Evolutionary conservation across 345 rosid genomes (phyloP).

Genomic region (Bretschneidera sinensis): DNA sequence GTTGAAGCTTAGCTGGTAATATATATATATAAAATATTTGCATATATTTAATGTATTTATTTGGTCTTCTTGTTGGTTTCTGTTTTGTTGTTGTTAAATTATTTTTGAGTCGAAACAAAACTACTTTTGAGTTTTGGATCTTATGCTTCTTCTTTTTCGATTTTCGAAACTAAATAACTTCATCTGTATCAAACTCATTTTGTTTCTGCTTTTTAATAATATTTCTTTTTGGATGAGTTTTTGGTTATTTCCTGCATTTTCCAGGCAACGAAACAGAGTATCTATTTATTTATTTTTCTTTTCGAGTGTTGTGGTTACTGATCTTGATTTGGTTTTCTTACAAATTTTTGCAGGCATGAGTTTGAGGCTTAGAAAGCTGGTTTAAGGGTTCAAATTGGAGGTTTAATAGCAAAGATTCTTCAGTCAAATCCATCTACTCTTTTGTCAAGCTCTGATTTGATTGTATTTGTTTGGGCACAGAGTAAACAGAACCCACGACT

Average conservation of each 20-base stretch:
- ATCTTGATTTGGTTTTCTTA: slow-evolving; percentile 8
- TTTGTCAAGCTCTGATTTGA: slow-evolving; percentile 16
- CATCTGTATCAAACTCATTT: neutral
- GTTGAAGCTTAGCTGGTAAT: slow-evolving; percentile 25
- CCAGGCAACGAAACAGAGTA: slow-evolving; percentile 10
- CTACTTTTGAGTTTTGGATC: slow-evolving; percentile 2
- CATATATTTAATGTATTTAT: neutral
- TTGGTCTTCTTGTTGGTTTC: slow-evolving; percentile 17
- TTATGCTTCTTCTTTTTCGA: neutral
- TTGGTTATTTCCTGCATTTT: slow-evolving; percentile 15
- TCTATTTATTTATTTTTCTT: neutral
- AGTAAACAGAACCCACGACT: slow-evolving; percentile 14
- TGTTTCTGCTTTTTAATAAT: neutral
- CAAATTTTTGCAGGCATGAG: slow-evolving; percentile 22
- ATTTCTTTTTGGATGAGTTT: slow-evolving; percentile 7
- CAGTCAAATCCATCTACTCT: slow-evolving; percentile 22
- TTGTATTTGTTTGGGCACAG: slow-evolving; percentile 22
- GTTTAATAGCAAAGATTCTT: slow-evolving; percentile 9
- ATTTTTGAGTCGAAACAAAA: slow-evolving; percentile 2
- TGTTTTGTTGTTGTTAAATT: slow-evolving; percentile 19
- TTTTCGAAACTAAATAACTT: neutral
- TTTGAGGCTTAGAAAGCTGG: slow-evolving; percentile 21
- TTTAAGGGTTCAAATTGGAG: slow-evolving; percentile 14
- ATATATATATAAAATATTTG: neutral
- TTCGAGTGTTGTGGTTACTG: neutral